phyloP scores from a whole-genome alignment of 129 eudicot species.

The Daucus carota region DH1_v3.0 NC_030384.2:31798001-31798500 shows the following conservation, averaged over 20 bases:
- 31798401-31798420: background rate
- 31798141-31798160: too few relatives aligned
- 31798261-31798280: background rate
- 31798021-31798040: conserved; percentile 96
- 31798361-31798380: background rate
- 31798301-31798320: background rate
- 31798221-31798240: too few relatives aligned
- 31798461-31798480: background rate
- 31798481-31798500: background rate
- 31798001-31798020: background rate
- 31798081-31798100: conserved; percentile 76
- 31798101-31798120: conserved; percentile 48
- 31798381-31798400: background rate
- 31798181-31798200: background rate
- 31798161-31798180: background rate
- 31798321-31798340: background rate
- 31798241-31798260: background rate
- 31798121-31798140: background rate
- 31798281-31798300: background rate
- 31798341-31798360: background rate
- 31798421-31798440: background rate
- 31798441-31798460: background rate
- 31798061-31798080: conserved; percentile 67
- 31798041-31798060: conserved; percentile 67
- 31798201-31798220: background rate